Evolutionary conservation across 345 rosid genomes (phyloP), one percentile per base, ranked within the genome.

Genomic region (Eucalyptus pumila): DNA sequence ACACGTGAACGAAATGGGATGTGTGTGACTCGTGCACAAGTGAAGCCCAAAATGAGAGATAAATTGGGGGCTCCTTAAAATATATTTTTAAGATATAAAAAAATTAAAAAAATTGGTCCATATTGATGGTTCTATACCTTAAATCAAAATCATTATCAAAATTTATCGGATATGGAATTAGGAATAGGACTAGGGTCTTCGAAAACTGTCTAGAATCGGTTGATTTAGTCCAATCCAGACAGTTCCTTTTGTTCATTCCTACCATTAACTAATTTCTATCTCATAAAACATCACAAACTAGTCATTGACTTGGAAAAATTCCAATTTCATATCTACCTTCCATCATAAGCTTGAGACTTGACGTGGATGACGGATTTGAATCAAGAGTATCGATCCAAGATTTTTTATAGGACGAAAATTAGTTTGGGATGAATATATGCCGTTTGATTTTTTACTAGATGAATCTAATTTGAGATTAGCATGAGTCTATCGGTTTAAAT

Each of bases 41-140:
- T 56, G 30, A 24, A 24, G 30, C 30, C 13, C 30, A 26, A 56
- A 56, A 26, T 56, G 27, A 11, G 30, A 56, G 62, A 56, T 56
- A 56, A 56, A 56, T 56, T 24, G 30, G 12, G 30, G 27, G 27
- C 6, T 56, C 3, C 10, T 56, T 24, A 23, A 23, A 23, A 56
- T 24, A 56, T 6, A 24, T 56, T 56, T 56, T 56, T 9, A 56
- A 56, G 30, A 56, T 8, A 56, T 23, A 56, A 23, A 23, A 23
- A 56, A 56, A 2, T 23, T 5, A 2, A 9, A 52, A 52, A 56
- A 56, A 23, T 51, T 4, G 0, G 5, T 52, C 26, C 0, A 21
- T 0, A 21, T 52, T 2, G 5, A 1, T 21, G 11, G 26, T 8
- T 52, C 2, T 52, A 21, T 4, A 52, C 58, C 1, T 21, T 0